phyloP scores from a whole-genome alignment of 2,329 filamentous ascomycete genomes.

The Pseudopithomyces chartarum region DNA sequence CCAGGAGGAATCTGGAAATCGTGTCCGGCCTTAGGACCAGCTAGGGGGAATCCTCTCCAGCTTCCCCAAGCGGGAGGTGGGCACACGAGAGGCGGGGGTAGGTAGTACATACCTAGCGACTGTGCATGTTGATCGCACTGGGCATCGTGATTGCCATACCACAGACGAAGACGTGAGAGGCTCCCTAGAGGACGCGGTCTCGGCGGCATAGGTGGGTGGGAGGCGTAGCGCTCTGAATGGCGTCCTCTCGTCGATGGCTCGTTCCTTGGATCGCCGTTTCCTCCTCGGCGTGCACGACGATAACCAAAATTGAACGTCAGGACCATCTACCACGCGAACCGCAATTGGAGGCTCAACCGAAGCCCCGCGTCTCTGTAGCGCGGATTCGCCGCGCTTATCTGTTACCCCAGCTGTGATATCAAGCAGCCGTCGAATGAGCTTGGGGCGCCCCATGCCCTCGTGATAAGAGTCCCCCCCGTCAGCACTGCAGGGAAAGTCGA shows the following conservation, averaged over 20 bases:
- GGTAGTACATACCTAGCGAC: not conserved
- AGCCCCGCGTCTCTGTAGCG: constrained; percentile 24
- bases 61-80: constrained; percentile 11
- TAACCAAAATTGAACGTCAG: constrained; percentile 26
- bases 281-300: constrained; percentile 33
- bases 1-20: not conserved
- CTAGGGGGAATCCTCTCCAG: not conserved
- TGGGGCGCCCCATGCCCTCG: not conserved
- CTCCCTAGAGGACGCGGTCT: not conserved
- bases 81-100: constrained; percentile 1
- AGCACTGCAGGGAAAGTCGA: constrained; percentile 25
- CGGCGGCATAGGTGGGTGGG: not conserved
- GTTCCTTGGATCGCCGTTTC: not conserved
- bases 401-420: constrained; percentile 26
- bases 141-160: not conserved
- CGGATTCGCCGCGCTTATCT: constrained; percentile 45
- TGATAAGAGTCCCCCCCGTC: constrained; percentile 36
- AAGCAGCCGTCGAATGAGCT: constrained; percentile 24
- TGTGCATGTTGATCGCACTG: constrained; percentile 2
- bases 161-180: not conserved
- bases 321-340: constrained; percentile 28
- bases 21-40: not conserved
- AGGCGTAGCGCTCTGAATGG: not conserved
- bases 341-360: constrained; percentile 39
- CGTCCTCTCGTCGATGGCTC: not conserved